Evolutionary conservation across 768 basidiomycete species (phyloP).

Genomic region (Hortiboletus flavorubellus): DNA sequence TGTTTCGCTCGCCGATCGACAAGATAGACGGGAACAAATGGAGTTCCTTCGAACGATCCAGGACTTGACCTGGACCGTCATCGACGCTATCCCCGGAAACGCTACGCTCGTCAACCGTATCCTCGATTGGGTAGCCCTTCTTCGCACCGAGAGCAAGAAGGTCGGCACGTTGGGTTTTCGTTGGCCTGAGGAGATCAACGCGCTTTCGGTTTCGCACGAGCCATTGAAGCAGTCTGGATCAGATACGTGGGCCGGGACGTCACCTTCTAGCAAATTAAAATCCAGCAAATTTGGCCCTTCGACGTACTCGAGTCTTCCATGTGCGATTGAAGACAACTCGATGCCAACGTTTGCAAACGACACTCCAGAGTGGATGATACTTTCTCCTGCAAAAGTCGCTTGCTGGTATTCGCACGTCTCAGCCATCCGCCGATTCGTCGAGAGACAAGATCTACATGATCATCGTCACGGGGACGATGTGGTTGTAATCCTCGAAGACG

Average conservation of each 20-base stretch:
- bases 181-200: conserved; percentile 41
- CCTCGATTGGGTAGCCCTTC: conserved; percentile 38
- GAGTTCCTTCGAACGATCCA: conserved; percentile 47
- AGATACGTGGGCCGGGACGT: conserved; percentile 17
- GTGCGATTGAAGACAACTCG: conserved; percentile 41
- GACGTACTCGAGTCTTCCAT: conserved; percentile 32
- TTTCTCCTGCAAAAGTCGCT: conserved; percentile 59
- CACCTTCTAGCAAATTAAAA: neutral
- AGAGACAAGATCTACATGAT: conserved; percentile 22
- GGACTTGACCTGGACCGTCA: conserved; percentile 50
- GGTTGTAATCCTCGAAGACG: conserved; percentile 69
- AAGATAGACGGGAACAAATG: conserved; percentile 58
- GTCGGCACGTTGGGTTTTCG: conserved; percentile 18
- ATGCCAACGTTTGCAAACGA: conserved; percentile 33
- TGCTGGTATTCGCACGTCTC: conserved; percentile 71
- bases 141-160: neutral
- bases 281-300: neutral
- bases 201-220: conserved; percentile 12
- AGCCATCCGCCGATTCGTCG: conserved; percentile 44
- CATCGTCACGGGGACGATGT: conserved; percentile 30
- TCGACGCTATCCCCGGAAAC: conserved; percentile 45
- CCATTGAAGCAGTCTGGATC: conserved; percentile 18
- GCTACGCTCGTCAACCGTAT: conserved; percentile 40
- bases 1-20: conserved; percentile 54
- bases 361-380: conserved; percentile 45